Evolutionary conservation across 2,329 filamentous ascomycete species (phyloP), one percentile per base, ranked within the genome.

Genomic region (Albophoma yamanashiensis): DNA sequence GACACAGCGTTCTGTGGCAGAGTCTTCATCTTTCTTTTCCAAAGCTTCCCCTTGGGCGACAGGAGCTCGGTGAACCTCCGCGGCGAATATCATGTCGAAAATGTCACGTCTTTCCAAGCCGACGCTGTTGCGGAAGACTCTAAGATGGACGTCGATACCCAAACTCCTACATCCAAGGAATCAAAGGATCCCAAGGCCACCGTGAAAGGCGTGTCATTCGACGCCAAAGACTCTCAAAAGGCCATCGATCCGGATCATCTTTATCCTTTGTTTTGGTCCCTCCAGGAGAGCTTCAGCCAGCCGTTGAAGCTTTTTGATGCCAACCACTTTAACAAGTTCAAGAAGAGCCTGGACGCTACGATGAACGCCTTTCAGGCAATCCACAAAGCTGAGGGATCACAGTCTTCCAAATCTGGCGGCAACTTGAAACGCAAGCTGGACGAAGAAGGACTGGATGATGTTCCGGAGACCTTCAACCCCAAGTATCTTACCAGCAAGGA

Each of bases 401-500:
- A 74, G 45, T 67, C 78, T 43, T 74, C 76, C n/a, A 87, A 83
- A 63, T 74, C 79, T 8, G 70, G 77, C 2, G 86, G 82, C 64
- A 84, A 83, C 38, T 69, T 79, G 58, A 96, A 92, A 74, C 84
- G 91, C 60, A 95, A 92, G 72, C 79, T 82, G 52, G 79, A 38
- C 20, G 50, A 82, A 14, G 65, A 80, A 50, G 75, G 76, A 36
- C 80, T 84, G 58, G 83, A 84, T 9, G 82, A 84, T 59, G 63
- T 64, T 20, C 64, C 67, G 1, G 73, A 72, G 58, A 66, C 70
- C 31, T 97, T 96, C 76, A 99, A 99, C 68, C 93, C 95, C 1
- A 99, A 97, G 71, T 99, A 99, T 71, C 82, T 99, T 22, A 99
- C 94, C n/a, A 97, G 92, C 72, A 84, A 89, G 64, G 95, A 99